phyloP scores from a whole-genome alignment of 2,329 filamentous ascomycete species.

The Fusarium sublunatum region DNA sequence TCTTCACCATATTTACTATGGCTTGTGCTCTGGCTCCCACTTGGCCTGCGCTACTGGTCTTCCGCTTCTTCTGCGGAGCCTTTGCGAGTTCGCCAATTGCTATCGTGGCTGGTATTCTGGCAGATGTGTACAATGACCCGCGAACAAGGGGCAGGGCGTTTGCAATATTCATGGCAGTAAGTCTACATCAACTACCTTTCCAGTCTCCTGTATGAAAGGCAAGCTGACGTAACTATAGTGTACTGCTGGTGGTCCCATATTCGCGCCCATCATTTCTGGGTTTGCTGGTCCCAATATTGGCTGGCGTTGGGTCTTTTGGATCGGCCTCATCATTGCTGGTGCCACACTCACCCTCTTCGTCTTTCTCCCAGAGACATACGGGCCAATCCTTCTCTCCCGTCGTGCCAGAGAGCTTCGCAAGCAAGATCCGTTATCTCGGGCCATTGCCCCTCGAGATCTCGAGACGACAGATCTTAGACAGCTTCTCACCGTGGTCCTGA shows the following conservation, averaged over 20 bases:
- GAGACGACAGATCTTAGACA: slow-evolving; percentile 68
- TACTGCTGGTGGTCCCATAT: slow-evolving; percentile 74
- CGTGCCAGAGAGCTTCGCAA: slow-evolving; percentile 69
- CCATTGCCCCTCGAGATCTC: slow-evolving; percentile 71
- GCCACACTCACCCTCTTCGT: slow-evolving; percentile 68
- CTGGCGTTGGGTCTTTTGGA: slow-evolving; percentile 79
- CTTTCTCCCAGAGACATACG: slow-evolving; percentile 74
- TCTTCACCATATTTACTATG: slow-evolving; percentile 65
- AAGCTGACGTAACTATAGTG: slow-evolving; percentile 52
- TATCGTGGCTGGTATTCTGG: slow-evolving; percentile 71
- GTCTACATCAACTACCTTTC: slow-evolving; percentile 30
- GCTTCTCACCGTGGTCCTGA: slow-evolving; percentile 75
- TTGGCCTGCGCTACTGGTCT: slow-evolving; percentile 64
- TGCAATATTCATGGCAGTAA: slow-evolving; percentile 71
- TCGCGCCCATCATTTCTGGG: slow-evolving; percentile 73
- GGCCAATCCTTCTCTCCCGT: slow-evolving; percentile 66
- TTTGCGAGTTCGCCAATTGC: slow-evolving; percentile 70
- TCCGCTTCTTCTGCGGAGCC: slow-evolving; percentile 64
- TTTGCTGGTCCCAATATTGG: slow-evolving; percentile 67
- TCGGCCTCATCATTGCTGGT: slow-evolving; percentile 75
- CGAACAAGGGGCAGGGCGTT: slow-evolving; percentile 67
- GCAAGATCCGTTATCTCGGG: slow-evolving; percentile 60
- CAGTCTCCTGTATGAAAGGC: neutral
- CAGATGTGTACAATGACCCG: slow-evolving; percentile 70
- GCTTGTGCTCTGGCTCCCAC: slow-evolving; percentile 66